These are phyloP conservation scores for Barnettozyma botsteinii DNA, from an alignment of 805 yeast genomes.

Conservation along the genomic window DNA sequence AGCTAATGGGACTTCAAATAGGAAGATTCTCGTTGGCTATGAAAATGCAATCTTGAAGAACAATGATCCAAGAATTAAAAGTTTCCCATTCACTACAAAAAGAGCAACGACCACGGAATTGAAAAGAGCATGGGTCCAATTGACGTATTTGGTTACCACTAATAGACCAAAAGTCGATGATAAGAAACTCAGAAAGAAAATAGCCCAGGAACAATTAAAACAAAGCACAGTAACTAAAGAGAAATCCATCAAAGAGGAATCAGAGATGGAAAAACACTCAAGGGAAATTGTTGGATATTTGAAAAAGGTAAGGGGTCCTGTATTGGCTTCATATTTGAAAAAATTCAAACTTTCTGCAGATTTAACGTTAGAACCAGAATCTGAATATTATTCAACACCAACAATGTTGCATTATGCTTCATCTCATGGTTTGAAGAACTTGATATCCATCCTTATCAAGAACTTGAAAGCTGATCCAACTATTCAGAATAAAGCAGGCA, in stretches of 20 bases:
- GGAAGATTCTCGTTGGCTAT: slow-evolving; percentile 60
- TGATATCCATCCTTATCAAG: slow-evolving; percentile 55
- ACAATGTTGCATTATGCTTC: slow-evolving; percentile 79
- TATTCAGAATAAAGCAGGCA: slow-evolving; percentile 43
- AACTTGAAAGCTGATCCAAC: slow-evolving; percentile 71
- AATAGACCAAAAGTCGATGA: slow-evolving; percentile 46
- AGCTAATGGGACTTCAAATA: slow-evolving; percentile 70
- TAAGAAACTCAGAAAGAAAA: slow-evolving; percentile 24
- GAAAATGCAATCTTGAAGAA: slow-evolving; percentile 47
- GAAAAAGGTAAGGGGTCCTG: slow-evolving; percentile 73
- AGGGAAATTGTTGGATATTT: slow-evolving; percentile 52
- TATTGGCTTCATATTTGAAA: slow-evolving; percentile 54
- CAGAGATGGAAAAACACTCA: slow-evolving; percentile 46
- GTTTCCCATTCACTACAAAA: slow-evolving; percentile 84
- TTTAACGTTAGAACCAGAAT: slow-evolving; percentile 48
- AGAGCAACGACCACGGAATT: slow-evolving; percentile 81
- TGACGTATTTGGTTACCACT: slow-evolving; percentile 52
- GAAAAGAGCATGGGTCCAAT: slow-evolving; percentile 76
- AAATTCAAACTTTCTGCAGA: slow-evolving; percentile 51
- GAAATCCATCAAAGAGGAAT: slow-evolving; percentile 17
- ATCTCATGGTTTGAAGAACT: slow-evolving; percentile 55
- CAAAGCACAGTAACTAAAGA: slow-evolving; percentile 23
- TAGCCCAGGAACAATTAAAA: slow-evolving; percentile 27
- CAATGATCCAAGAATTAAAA: slow-evolving; percentile 56
- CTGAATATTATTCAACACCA: slow-evolving; percentile 51